Conservation (phyloP, 352 stramenopile genomes). For the Phytopythium vexans region DNA sequence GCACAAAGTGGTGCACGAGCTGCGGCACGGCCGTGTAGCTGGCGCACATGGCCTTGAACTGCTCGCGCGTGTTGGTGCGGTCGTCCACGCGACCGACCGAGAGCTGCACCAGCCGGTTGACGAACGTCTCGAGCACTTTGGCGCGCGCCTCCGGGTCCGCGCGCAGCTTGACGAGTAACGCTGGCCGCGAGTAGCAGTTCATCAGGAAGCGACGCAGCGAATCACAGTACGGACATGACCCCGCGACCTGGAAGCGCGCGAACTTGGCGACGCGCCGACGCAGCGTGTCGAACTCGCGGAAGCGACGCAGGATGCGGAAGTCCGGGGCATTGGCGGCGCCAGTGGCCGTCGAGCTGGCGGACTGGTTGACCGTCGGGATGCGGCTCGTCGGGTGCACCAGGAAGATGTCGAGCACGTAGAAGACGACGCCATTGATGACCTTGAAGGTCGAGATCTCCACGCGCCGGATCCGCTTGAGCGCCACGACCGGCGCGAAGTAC, state of each 20-base stretch:
- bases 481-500: slow-evolving; percentile 22
- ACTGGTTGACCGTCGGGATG: slow-evolving; percentile 33
- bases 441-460: slow-evolving; percentile 33
- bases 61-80: slow-evolving; percentile 11
- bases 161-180: slow-evolving; percentile 29
- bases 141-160: slow-evolving; percentile 24
- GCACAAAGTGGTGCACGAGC: slow-evolving; percentile 29
- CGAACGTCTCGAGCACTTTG: slow-evolving; percentile 33
- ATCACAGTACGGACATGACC: slow-evolving; percentile 23
- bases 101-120: slow-evolving; percentile 30
- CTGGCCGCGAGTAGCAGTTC: slow-evolving; percentile 27
- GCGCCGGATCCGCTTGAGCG: slow-evolving; percentile 32
- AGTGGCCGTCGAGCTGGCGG: not conserved
- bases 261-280: slow-evolving; percentile 15
- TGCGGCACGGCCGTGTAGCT: slow-evolving; percentile 22
- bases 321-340: slow-evolving; percentile 8
- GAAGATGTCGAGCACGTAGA: slow-evolving; percentile 51
- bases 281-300: slow-evolving; percentile 25
- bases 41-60: slow-evolving; percentile 13
- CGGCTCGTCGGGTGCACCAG: slow-evolving; percentile 35
- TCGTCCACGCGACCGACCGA: slow-evolving; percentile 16
- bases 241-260: slow-evolving; percentile 17
- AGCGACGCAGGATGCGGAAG: slow-evolving; percentile 24
- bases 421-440: slow-evolving; percentile 32
- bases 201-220: slow-evolving; percentile 28